Percentiles rank a stretch among this genome's conserved stretches.
Evolutionary conservation across 208 protist species (phyloP).

Genomic region (Strigomonas galati): DNA sequence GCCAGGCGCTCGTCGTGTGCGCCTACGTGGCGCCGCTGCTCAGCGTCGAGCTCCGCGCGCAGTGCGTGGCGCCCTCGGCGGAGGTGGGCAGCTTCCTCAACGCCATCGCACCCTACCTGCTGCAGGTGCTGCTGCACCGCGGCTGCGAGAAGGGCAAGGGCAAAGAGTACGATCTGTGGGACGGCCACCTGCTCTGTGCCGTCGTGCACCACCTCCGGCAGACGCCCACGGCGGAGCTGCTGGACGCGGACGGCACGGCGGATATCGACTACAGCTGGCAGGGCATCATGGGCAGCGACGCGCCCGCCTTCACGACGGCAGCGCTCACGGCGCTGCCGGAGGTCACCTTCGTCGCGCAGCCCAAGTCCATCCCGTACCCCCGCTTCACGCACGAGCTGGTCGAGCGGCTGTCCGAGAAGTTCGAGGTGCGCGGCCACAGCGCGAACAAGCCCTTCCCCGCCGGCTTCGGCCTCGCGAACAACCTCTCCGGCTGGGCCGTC

Average conservation of each 20-base stretch:
- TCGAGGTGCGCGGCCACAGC: conserved; percentile 41
- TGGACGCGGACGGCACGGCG: conserved; percentile 51
- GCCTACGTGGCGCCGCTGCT: conserved; percentile 55
- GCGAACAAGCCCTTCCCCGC: conserved; percentile 43
- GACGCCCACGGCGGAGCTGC: conserved; percentile 36
- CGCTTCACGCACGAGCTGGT: conserved; percentile 78
- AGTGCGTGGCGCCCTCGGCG: conserved; percentile 28
- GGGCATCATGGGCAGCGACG: conserved; percentile 28
- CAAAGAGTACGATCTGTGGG: conserved; percentile 72
- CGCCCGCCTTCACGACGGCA: conserved; percentile 20
- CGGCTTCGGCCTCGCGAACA: conserved; percentile 70
- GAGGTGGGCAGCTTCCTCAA: conserved; percentile 49
- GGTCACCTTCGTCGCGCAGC: conserved; percentile 21
- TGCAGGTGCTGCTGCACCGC: conserved; percentile 35
- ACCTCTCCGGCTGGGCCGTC: conserved; percentile 71
- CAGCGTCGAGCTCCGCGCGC: conserved; percentile 44
- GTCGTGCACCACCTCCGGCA: conserved; percentile 46
- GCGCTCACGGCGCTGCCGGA: conserved; percentile 49
- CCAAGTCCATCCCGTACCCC: conserved; percentile 40
- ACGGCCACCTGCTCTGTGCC: conserved; percentile 64
- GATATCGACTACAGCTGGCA: conserved; percentile 54
- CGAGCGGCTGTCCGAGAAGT: conserved; percentile 55
- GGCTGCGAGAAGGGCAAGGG: conserved; percentile 43
- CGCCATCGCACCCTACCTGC: conserved; percentile 57
- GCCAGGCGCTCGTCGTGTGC: conserved; percentile 53